phyloP scores from a whole-genome alignment of 805 yeast species.

The Ogataea thermomethanolica region DNA sequence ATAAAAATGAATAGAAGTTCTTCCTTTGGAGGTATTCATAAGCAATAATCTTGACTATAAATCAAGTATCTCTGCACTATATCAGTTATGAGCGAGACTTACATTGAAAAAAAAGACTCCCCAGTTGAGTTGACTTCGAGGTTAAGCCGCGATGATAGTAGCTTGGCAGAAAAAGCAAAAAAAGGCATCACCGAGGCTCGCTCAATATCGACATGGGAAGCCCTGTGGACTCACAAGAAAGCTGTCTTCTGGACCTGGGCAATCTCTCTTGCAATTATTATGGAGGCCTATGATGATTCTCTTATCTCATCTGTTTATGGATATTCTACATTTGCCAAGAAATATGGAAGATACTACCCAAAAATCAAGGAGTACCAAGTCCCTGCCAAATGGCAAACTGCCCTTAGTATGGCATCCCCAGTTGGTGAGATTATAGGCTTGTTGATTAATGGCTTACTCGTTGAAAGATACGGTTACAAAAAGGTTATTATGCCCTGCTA shows the following conservation, averaged over 20 bases:
- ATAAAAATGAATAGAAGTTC: too few species aligned
- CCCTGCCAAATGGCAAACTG: conserved; percentile 44
- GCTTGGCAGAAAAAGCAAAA: too few species aligned
- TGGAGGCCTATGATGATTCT: conserved; percentile 44
- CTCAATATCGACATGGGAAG: neutral
- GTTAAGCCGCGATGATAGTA: too few species aligned
- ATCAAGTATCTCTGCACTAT: too few species aligned
- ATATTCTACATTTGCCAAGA: conserved; percentile 36
- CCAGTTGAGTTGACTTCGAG: too few species aligned
- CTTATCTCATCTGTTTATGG: conserved; percentile 36
- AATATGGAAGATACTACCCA: conserved; percentile 26
- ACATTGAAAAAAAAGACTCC: too few species aligned
- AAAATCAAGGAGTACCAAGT: conserved; percentile 31
- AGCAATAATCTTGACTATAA: too few species aligned
- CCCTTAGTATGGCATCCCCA: conserved; percentile 31
- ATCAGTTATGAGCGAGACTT: too few species aligned
- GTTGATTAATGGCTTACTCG: conserved; percentile 37
- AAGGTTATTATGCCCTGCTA: conserved; percentile 33
- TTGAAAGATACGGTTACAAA: conserved; percentile 41
- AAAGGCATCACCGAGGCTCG: neutral
- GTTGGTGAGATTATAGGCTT: conserved; percentile 35
- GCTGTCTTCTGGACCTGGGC: conserved; percentile 6
- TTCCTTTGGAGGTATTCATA: too few species aligned
- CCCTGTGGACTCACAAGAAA: conserved; percentile 1
- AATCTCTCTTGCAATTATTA: conserved; percentile 27